These are phyloP conservation scores for Microbotryum scabiosae DNA, from an alignment of 1,284 basidiomycete genomes.

Conservation along the genomic window DNA sequence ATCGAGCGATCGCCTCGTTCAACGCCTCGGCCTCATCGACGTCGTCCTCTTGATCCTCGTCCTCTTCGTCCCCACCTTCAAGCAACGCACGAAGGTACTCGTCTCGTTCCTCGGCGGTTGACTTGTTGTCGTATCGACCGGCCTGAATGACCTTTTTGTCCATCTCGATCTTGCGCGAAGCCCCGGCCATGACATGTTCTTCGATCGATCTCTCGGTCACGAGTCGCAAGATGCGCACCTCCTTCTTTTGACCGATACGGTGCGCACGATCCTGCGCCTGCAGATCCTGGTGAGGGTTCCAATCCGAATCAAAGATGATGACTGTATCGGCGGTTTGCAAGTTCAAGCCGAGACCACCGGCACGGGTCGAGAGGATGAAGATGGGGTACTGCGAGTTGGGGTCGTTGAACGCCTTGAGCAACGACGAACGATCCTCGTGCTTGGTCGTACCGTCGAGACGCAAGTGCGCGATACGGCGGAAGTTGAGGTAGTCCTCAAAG, in stretches of 20 bases:
- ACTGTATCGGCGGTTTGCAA: slow-evolving; percentile 98
- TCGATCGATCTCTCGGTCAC: slow-evolving; percentile 98
- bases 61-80: slow-evolving; percentile 56
- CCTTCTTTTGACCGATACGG: slow-evolving; percentile 98
- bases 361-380: slow-evolving; percentile 93
- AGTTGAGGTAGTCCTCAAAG: slow-evolving; percentile 95
- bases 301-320: slow-evolving; percentile 68
- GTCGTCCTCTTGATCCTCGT: slow-evolving; percentile 87
- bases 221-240: slow-evolving; percentile 90
- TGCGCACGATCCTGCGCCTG: slow-evolving; percentile 65
- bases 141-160: slow-evolving; percentile 96
- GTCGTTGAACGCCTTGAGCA: slow-evolving; percentile 87
- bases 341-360: slow-evolving; percentile 95
- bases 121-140: slow-evolving; percentile 98
- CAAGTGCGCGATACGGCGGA: slow-evolving; percentile 81
- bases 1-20: slow-evolving; percentile 84
- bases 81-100: slow-evolving; percentile 60
- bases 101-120: slow-evolving; percentile 95
- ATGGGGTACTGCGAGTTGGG: slow-evolving; percentile 82
- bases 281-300: slow-evolving; percentile 87
- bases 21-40: slow-evolving; percentile 90
- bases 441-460: slow-evolving; percentile 97
- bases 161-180: slow-evolving; percentile 94
- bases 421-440: slow-evolving; percentile 88
- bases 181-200: slow-evolving; percentile 70